These are phyloP conservation scores for Taphrina pruni DNA, from an alignment of 1,139 yeast species.

Conservation along the genomic window DNA sequence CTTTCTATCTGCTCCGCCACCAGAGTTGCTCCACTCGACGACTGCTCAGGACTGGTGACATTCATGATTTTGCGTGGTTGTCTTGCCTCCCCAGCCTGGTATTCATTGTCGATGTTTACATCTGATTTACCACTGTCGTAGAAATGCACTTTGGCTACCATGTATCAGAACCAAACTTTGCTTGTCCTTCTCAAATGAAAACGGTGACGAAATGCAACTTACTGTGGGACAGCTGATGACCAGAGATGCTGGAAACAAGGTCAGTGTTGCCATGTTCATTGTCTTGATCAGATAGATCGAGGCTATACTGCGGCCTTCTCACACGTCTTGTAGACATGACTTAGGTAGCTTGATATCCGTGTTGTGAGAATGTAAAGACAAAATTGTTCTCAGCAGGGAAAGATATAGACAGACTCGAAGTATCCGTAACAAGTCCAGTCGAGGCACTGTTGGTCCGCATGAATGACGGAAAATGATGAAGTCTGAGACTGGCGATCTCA, in stretches of 20 bases:
- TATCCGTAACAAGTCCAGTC: too few relatives aligned
- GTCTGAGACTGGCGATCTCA: too few relatives aligned
- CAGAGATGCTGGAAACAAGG: not conserved
- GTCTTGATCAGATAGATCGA: not conserved
- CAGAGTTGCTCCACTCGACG: too few relatives aligned
- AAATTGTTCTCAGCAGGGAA: too few relatives aligned
- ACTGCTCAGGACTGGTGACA: too few relatives aligned
- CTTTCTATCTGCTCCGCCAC: too few relatives aligned
- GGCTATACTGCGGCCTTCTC: constrained; percentile 7
- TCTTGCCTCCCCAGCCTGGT: not conserved
- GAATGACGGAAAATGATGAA: too few relatives aligned
- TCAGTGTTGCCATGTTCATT: not conserved
- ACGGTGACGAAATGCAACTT: not conserved
- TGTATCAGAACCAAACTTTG: not conserved
- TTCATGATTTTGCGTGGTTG: not conserved
- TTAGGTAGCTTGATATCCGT: too few relatives aligned
- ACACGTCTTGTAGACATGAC: constrained; percentile 3
- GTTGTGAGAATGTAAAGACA: too few relatives aligned
- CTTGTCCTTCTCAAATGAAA: not conserved
- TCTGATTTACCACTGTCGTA: not conserved
- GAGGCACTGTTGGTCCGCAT: too few relatives aligned
- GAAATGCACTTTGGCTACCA: not conserved
- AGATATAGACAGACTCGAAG: too few relatives aligned
- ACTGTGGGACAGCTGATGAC: not conserved
- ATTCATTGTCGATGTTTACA: not conserved